Evolutionary conservation across 345 rosid species (phyloP).

Genomic region (Salix koriyanagi): DNA sequence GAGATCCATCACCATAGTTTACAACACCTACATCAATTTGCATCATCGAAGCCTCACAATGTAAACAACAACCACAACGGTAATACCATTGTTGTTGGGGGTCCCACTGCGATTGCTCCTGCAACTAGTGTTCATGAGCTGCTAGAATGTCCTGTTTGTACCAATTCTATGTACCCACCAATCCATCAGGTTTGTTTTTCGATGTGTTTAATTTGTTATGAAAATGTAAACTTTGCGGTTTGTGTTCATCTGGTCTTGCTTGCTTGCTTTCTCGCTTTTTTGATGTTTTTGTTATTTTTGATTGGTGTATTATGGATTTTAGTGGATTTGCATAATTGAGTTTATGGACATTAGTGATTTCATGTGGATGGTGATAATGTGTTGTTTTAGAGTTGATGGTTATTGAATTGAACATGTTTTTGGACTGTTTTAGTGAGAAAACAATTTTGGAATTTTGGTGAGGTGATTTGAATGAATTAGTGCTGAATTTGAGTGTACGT

Average conservation of each 20-base stretch:
- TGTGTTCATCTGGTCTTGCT: background rate
- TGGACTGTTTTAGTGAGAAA: background rate
- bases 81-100: slow-evolving; percentile 35
- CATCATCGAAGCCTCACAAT: slow-evolving; percentile 54
- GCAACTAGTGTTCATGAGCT: slow-evolving; percentile 62
- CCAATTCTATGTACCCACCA: slow-evolving; percentile 57
- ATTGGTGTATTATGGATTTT: slow-evolving; percentile 5
- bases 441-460: background rate
- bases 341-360: slow-evolving; percentile 1
- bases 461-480: background rate
- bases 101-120: slow-evolving; percentile 50
- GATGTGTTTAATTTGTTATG: background rate
- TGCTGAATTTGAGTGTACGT: background rate
- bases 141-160: slow-evolving; percentile 57
- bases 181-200: slow-evolving; percentile 55
- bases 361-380: background rate
- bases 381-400: background rate
- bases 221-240: background rate
- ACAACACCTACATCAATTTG: slow-evolving; percentile 47
- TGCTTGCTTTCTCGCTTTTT: background rate
- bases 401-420: background rate
- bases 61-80: slow-evolving; percentile 29
- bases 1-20: slow-evolving; percentile 58
- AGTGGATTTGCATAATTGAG: slow-evolving; percentile 12
- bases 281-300: background rate